These are phyloP conservation scores for Brassica hybrid DNA, from an alignment of 441 rosid species.

Conservation along the genomic window DNA sequence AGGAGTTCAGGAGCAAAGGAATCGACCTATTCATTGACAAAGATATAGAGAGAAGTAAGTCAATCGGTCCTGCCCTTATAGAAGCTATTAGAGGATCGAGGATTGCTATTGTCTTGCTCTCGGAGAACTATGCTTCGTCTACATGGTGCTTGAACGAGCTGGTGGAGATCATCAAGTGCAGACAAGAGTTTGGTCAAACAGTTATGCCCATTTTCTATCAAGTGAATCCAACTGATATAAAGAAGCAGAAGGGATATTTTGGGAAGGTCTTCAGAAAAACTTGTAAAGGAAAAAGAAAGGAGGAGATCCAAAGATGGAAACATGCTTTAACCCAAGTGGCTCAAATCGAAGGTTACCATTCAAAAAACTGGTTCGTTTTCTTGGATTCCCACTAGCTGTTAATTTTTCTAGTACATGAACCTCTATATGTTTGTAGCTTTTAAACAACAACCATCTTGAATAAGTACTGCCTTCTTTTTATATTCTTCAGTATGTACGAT, in stretches of 20 bases:
- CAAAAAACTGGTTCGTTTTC: neutral
- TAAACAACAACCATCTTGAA: neutral
- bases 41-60: neutral
- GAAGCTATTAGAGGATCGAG: neutral
- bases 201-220: neutral
- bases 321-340: neutral
- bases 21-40: neutral
- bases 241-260: neutral
- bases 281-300: neutral
- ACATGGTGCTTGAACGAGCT: conserved; percentile 2
- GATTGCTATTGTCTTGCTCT: neutral
- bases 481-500: neutral
- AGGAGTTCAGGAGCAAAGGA: neutral
- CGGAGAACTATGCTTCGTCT: neutral
- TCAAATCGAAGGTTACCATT: neutral
- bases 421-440: neutral
- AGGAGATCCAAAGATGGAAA: neutral
- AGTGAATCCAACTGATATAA: neutral
- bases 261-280: neutral
- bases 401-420: neutral
- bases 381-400: neutral
- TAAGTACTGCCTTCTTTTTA: neutral
- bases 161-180: neutral
- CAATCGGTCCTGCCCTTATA: neutral
- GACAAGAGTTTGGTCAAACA: neutral